Conservation (phyloP, 139 green algal species). For the Micractinium conductrix region DNA sequence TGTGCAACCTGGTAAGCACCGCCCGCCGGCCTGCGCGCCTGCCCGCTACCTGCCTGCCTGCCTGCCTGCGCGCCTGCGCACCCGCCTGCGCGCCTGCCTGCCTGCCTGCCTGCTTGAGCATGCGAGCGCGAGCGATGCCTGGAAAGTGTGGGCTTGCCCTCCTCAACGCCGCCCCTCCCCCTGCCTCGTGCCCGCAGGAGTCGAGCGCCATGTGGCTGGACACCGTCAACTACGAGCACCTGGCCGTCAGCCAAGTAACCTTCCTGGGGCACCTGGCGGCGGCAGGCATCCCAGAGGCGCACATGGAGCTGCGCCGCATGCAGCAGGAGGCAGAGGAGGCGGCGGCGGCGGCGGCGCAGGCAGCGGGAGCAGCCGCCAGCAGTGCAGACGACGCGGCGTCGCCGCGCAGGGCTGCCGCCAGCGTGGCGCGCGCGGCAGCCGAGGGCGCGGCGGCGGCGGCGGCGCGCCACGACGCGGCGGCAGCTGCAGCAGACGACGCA, state of each 20-base stretch:
- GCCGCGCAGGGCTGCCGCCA: no score
- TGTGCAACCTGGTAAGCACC: conserved; percentile 44
- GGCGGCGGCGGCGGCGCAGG: neutral
- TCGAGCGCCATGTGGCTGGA: conserved; percentile 51
- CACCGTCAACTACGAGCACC: conserved; percentile 46
- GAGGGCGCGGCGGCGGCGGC: neutral
- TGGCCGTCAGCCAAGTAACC: conserved; percentile 31
- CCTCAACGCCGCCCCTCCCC: no score
- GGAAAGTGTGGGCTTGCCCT: no score
- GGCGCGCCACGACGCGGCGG: neutral
- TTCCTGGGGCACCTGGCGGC: conserved; percentile 43
- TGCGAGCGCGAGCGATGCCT: no score
- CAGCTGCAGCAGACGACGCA: neutral
- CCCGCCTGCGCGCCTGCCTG: neutral
- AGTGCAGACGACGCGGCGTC: no score
- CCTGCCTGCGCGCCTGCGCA: neutral
- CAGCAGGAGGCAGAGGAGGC: conserved; percentile 8
- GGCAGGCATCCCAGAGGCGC: conserved; percentile 50
- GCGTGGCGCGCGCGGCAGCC: no score
- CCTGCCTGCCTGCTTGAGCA: no score
- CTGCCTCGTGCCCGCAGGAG: conserved; percentile 25
- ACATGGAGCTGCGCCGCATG: conserved; percentile 33
- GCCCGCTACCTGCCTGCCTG: neutral
- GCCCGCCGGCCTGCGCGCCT: neutral
- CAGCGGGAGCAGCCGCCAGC: neutral